A percentile compares a stretch with the other conserved stretches of the same genome.
These are phyloP conservation scores for Zygotorulaspora sp. DNA, from an alignment of 805 yeast species.

Conservation along the genomic window DNA sequence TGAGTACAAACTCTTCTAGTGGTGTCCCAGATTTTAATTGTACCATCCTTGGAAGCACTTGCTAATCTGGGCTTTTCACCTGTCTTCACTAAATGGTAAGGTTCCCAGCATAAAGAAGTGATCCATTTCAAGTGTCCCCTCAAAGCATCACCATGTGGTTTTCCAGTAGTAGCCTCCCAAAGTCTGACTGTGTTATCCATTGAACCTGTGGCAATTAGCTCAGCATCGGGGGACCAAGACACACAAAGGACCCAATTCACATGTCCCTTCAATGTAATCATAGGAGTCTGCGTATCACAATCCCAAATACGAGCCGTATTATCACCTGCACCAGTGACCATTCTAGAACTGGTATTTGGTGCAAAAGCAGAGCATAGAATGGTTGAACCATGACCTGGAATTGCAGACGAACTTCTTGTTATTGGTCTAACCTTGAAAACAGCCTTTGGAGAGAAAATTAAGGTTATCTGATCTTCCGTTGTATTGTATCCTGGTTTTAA, in stretches of 20 bases:
- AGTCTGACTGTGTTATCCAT: constrained; percentile 87
- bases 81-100: constrained; percentile 68
- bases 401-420: constrained; percentile 86
- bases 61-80: constrained; percentile 70
- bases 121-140: constrained; percentile 87
- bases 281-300: constrained; percentile 89
- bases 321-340: constrained; percentile 97
- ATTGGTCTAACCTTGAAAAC: constrained; percentile 89
- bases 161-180: constrained; percentile 80
- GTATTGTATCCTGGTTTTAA: constrained; percentile 82
- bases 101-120: constrained; percentile 90
- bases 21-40: constrained; percentile 86
- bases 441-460: constrained; percentile 91
- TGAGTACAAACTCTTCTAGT: constrained; percentile 57
- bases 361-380: constrained; percentile 91
- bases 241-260: constrained; percentile 91
- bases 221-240: constrained; percentile 88
- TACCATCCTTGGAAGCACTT: constrained; percentile 88
- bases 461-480: constrained; percentile 88
- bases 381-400: constrained; percentile 93
- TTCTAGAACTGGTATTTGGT: constrained; percentile 75
- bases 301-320: constrained; percentile 96
- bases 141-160: constrained; percentile 66
- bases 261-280: constrained; percentile 77
- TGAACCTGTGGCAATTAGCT: constrained; percentile 87